A percentile compares a stretch with the other conserved stretches of the same genome.
These are phyloP conservation scores for Gynochthodes officinalis DNA, from an alignment of 257 asterid species.

Conservation along the genomic window DNA sequence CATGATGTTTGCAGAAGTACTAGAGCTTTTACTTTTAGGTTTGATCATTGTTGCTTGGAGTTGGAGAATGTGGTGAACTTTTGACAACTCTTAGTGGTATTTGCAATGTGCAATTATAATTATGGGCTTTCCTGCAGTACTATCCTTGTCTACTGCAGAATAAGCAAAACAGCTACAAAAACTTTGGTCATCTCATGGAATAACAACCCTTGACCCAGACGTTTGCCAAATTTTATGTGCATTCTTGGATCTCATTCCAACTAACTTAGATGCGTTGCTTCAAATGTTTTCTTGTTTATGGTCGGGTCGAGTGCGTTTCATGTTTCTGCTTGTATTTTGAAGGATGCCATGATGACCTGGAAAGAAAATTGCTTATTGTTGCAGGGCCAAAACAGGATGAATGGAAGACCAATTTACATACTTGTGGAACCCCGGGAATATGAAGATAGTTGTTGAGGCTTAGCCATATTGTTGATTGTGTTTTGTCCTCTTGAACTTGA, in stretches of 20 bases:
- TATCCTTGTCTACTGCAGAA: not conserved
- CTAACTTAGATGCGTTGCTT: not conserved
- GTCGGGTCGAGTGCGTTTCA: too few species aligned
- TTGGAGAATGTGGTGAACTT: not conserved
- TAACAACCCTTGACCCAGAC: not conserved
- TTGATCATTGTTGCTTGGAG: not conserved
- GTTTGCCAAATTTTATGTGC: not conserved
- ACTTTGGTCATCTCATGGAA: not conserved
- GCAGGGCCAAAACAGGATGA: constrained; percentile 58
- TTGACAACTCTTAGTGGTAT: not conserved
- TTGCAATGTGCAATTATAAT: not conserved
- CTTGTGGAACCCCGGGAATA: constrained; percentile 71
- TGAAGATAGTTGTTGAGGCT: constrained; percentile 23
- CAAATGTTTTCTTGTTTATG: not conserved
- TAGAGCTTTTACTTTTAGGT: not conserved
- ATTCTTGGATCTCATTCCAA: not conserved
- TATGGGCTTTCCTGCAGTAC: not conserved
- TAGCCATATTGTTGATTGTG: too few species aligned
- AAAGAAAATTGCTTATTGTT: not conserved
- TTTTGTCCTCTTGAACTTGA: too few species aligned
- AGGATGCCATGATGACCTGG: too few species aligned
- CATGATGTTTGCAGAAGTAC: too few species aligned
- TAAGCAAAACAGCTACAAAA: not conserved
- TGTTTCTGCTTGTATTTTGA: too few species aligned
- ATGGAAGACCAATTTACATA: constrained; percentile 70